Evolutionary conservation across 352 stramenopile species (phyloP), one percentile per base, ranked within the genome.

Genomic region (Phytophthora europaea): DNA sequence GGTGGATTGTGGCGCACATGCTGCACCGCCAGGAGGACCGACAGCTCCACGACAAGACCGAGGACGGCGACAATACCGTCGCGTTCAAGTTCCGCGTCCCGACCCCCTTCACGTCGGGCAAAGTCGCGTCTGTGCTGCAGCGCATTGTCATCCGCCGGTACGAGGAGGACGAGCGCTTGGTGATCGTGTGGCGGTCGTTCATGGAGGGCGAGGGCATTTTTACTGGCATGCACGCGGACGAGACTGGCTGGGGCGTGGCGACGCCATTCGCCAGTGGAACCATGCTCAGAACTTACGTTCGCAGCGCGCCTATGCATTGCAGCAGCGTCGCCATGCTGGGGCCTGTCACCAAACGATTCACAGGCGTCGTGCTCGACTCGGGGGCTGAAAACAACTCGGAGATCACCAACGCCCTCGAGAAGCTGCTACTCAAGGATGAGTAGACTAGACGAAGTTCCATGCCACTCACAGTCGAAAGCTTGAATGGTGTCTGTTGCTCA

Each of bases 131-230:
- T 0, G 70, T 73, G 1, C n/a, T 77, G 12, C 70, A 73, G 65
- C 52, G 70, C 6, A 10, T 67, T n/a, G 53, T 59, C 12, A 20
- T 57, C 50, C 70, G 65, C 4, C 65, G 65, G 10, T 70, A 70
- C 28, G 12, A 70, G 33, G 28, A 73, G 13, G 48, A 40, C 6
- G 56, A 55, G 4, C 58, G 65, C 1, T 65, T 63, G 47, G 70
- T 77, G 59, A 61, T 68, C 15, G 51, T 76, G 15, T 76, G 69
- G 69, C 16, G 65, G 48, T 65, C 61, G 33, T 70, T 76, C 28
- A 69, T 59, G 16, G 64, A 76, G 28, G 70, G 70, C 3, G 70
- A 76, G 52, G 70, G 58, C 6, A 36, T 47, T 15, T 76, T 76
- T 48, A 50, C 23, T 33, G 64, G 64, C 36, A 73, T 76, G 70